phyloP scores from a whole-genome alignment of 2,329 filamentous ascomycete genomes.

The Trichophyton equinum region DNA sequence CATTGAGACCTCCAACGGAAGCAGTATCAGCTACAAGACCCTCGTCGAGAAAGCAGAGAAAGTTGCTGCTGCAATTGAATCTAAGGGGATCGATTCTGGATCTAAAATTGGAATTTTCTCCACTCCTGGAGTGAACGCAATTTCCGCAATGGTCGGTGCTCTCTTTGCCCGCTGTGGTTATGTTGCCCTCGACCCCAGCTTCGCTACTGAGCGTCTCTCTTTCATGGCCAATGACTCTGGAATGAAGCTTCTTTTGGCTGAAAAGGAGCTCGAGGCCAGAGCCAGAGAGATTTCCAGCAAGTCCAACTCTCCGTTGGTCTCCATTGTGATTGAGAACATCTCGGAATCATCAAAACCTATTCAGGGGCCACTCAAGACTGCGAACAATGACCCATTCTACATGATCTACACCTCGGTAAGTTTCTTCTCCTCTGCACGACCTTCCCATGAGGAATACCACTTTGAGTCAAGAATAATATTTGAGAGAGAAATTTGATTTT shows the following conservation, averaged over 20 bases:
- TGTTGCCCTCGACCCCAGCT: slow-evolving; percentile 15
- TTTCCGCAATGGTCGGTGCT: slow-evolving; percentile 15
- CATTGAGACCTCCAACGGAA: slow-evolving; percentile 15
- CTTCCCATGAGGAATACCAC: neutral
- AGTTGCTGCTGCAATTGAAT: slow-evolving; percentile 9
- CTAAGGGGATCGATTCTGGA: slow-evolving; percentile 8
- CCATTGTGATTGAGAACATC: neutral
- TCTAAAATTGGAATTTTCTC: slow-evolving; percentile 15
- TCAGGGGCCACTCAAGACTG: neutral
- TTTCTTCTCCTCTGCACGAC: neutral
- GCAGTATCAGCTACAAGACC: slow-evolving; percentile 13
- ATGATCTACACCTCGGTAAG: slow-evolving; percentile 18
- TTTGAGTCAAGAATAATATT: too few species aligned
- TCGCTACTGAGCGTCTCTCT: slow-evolving; percentile 15
- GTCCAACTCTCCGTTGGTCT: neutral
- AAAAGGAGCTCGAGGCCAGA: slow-evolving; percentile 7
- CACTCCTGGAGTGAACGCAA: slow-evolving; percentile 14
- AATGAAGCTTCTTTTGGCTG: slow-evolving; percentile 11
- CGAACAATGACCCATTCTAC: slow-evolving; percentile 14
- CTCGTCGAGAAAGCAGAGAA: slow-evolving; percentile 12
- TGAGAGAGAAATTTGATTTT: slow-evolving; percentile 1
- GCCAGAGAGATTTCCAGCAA: slow-evolving; percentile 8
- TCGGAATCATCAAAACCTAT: slow-evolving; percentile 1
- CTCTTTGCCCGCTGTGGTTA: slow-evolving; percentile 11
- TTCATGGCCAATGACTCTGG: slow-evolving; percentile 15